These are phyloP conservation scores for Madurella mycetomatis DNA, from an alignment of 2,329 filamentous ascomycete genomes.

Conservation along the genomic window DNA sequence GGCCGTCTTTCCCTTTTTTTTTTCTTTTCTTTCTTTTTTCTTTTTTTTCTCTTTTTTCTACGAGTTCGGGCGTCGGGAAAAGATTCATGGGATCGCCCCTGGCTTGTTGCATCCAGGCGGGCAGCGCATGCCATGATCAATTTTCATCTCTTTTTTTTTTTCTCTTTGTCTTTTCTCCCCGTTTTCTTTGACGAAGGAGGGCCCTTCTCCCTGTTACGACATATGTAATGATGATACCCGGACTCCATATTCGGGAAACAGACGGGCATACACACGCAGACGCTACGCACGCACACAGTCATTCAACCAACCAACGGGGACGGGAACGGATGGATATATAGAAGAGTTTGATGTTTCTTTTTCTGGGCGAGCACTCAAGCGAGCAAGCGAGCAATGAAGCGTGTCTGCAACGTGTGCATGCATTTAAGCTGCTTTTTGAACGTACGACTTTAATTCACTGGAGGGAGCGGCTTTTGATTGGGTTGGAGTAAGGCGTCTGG, in stretches of 20 bases:
- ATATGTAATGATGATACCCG: constrained; percentile 17
- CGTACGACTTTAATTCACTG: neutral
- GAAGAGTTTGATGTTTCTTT: neutral
- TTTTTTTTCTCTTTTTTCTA: constrained; percentile 1
- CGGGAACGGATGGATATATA: neutral
- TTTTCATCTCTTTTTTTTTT: neutral
- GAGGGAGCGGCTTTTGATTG: neutral
- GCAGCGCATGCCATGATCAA: neutral
- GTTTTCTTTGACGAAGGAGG: too few relatives aligned
- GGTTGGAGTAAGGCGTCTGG: neutral
- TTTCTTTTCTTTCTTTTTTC: neutral
- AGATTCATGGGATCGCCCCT: too few relatives aligned
- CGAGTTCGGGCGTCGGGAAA: neutral
- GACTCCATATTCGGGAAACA: neutral
- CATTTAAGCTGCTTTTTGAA: neutral
- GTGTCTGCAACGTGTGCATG: neutral
- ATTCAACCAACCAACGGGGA: neutral
- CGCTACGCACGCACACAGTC: neutral
- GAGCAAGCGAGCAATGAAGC: neutral
- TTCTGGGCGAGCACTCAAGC: neutral
- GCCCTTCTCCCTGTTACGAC: constrained; percentile 5
- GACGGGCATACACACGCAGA: too few relatives aligned
- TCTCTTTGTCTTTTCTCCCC: neutral
- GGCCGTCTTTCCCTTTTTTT: neutral
- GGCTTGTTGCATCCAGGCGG: neutral